These are phyloP conservation scores for Cairneyella variabilis DNA, from an alignment of 495 filamentous ascomycete species.

Conservation along the genomic window DNA sequence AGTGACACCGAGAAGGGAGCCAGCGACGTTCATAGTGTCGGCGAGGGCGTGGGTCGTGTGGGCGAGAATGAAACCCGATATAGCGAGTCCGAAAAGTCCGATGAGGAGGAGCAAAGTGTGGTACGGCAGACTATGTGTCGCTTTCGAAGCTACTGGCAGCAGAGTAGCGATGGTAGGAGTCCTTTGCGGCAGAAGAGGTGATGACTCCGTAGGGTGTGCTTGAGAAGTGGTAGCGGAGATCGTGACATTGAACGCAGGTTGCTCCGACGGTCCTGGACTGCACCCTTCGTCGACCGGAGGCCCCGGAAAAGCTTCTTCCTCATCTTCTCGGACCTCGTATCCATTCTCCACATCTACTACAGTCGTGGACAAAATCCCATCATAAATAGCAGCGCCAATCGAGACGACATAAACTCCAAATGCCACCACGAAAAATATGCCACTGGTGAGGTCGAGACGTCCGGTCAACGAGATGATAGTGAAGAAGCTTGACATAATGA, in stretches of 20 bases:
- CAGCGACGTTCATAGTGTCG: conserved; percentile 38
- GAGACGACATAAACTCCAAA: conserved; percentile 47
- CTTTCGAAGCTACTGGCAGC: not conserved
- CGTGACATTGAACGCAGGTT: not conserved
- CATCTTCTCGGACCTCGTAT: not conserved
- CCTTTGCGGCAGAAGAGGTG: conserved; percentile 5
- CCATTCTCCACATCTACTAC: conserved; percentile 23
- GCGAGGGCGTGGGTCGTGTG: conserved; percentile 37
- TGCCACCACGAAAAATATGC: conserved; percentile 35
- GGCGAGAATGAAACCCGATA: conserved; percentile 47
- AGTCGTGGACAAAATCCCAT: conserved; percentile 35
- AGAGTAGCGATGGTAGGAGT: not conserved
- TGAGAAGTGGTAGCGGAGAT: not conserved
- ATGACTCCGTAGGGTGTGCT: conserved; percentile 5
- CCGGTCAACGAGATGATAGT: conserved; percentile 30
- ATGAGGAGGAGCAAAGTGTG: conserved; percentile 44
- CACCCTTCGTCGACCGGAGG: not conserved
- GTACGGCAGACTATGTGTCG: conserved; percentile 22
- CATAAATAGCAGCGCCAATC: conserved; percentile 41
- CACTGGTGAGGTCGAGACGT: conserved; percentile 28
- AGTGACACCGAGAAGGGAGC: conserved; percentile 46
- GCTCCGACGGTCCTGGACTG: not conserved
- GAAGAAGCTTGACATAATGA: conserved; percentile 37
- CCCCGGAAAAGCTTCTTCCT: not conserved
- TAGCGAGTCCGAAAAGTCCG: conserved; percentile 42